Conservation (phyloP, 805 yeast genomes). For the fission yeast (Schizosaccharomyces pombe) region DNA sequence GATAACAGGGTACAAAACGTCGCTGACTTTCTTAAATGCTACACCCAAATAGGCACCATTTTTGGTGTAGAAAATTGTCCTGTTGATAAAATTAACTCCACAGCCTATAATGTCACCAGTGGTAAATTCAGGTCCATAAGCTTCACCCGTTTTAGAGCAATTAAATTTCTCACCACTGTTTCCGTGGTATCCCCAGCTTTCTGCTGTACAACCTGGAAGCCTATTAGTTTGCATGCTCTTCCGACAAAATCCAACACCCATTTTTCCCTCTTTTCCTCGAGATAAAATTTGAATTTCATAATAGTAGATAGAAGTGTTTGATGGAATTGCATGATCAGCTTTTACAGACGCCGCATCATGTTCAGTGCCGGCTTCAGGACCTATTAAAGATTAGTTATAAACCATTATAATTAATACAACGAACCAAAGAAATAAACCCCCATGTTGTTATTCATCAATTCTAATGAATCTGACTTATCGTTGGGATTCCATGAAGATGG, state of each 20-base stretch:
- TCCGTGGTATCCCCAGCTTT: conserved; percentile 32
- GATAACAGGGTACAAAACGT: conserved; percentile 25
- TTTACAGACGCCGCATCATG: conserved; percentile 10
- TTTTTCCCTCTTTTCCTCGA: conserved; percentile 17
- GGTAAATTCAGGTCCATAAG: conserved; percentile 25
- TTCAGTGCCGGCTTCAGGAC: conserved; percentile 5
- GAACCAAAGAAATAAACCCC: background rate
- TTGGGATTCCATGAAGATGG: background rate
- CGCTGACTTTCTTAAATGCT: conserved; percentile 27
- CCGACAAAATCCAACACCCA: conserved; percentile 25
- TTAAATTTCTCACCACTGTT: conserved; percentile 24
- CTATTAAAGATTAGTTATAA: background rate
- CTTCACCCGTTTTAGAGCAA: conserved; percentile 20
- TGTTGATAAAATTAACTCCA: conserved; percentile 48
- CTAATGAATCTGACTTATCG: conserved; percentile 3
- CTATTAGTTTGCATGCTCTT: conserved; percentile 15
- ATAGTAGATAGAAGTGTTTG: conserved; percentile 25
- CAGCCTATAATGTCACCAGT: conserved; percentile 53
- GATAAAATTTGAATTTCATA: conserved; percentile 24
- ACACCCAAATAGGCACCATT: conserved; percentile 47
- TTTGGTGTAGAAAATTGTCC: conserved; percentile 50
- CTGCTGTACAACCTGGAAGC: conserved; percentile 25
- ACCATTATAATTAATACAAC: background rate
- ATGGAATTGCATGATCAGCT: conserved; percentile 16
- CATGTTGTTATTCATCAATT: background rate